Conservation (phyloP, 148 eudicot genomes). For the Rhododendron ovatum region DNA sequence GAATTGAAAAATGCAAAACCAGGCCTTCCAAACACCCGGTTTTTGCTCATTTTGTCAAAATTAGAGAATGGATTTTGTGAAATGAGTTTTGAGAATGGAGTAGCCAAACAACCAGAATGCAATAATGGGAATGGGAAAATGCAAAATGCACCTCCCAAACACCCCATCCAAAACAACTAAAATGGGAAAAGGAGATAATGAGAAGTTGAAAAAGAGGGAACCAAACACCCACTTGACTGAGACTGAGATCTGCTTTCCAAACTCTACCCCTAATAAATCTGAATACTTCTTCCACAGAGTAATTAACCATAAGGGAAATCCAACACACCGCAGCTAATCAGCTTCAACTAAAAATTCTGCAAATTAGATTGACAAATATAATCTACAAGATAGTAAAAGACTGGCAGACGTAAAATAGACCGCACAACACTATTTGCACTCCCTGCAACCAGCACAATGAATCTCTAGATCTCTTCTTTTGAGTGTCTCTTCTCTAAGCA, state of each 20-base stretch:
- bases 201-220: no score
- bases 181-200: no score
- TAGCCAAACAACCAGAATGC: no score
- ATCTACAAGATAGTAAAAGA: neutral
- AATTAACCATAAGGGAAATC: neutral
- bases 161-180: no score
- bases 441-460: neutral
- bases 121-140: no score
- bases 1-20: no score
- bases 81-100: no score
- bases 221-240: neutral
- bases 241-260: neutral
- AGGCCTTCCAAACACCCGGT: no score
- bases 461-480: neutral
- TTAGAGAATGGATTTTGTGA: no score
- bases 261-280: neutral
- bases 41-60: no score
- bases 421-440: neutral
- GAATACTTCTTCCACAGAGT: neutral
- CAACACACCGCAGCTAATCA: neutral
- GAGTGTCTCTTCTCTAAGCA: neutral
- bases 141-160: no score
- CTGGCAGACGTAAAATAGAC: neutral
- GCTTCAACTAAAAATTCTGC: neutral
- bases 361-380: neutral